Percentiles rank a stretch among this genome's conserved stretches.
Evolutionary conservation across 108 stramenopile genomes (phyloP).

Genomic region (Pseudonitzschia pungens): DNA sequence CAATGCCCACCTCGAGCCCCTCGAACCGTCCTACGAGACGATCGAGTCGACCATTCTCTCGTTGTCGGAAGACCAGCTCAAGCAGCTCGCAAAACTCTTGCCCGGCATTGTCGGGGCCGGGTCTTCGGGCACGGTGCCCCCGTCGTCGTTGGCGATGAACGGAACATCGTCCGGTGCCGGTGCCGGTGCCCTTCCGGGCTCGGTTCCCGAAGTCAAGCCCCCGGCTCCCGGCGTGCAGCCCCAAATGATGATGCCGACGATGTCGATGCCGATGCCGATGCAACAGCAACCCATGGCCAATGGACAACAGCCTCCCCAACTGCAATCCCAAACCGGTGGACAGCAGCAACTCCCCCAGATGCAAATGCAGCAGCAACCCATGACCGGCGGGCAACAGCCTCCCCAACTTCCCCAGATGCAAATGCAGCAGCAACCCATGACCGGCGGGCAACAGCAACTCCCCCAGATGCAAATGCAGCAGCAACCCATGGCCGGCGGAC

Average conservation of each 20-base stretch:
- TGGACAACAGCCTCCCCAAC: conserved; percentile 6
- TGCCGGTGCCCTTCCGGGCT: background rate
- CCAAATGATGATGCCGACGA: background rate
- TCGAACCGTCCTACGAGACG: conserved; percentile 22
- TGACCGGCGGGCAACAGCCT: conserved; percentile 5
- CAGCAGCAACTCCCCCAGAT: conserved; percentile 30
- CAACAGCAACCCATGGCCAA: conserved; percentile 7
- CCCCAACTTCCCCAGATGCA: background rate
- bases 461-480: background rate
- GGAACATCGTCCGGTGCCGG: background rate
- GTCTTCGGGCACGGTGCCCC: background rate
- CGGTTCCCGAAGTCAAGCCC: too few relatives aligned
- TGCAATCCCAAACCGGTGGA: background rate
- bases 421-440: conserved; percentile 20
- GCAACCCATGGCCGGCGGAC: conserved; percentile 8
- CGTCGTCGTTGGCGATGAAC: background rate
- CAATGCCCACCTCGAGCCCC: conserved; percentile 48
- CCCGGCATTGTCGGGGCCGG: background rate
- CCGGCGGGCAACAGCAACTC: background rate
- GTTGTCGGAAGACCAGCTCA: conserved; percentile 21
- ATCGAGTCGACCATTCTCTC: conserved; percentile 14
- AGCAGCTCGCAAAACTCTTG: conserved; percentile 23
- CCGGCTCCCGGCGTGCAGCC: background rate
- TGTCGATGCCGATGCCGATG: conserved; percentile 20
- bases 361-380: conserved; percentile 20